A percentile compares a stretch with the other conserved stretches of the same genome.
Conservation (phyloP, 2,329 filamentous ascomycete species). For the Pezicula neosporulosa region DNA sequence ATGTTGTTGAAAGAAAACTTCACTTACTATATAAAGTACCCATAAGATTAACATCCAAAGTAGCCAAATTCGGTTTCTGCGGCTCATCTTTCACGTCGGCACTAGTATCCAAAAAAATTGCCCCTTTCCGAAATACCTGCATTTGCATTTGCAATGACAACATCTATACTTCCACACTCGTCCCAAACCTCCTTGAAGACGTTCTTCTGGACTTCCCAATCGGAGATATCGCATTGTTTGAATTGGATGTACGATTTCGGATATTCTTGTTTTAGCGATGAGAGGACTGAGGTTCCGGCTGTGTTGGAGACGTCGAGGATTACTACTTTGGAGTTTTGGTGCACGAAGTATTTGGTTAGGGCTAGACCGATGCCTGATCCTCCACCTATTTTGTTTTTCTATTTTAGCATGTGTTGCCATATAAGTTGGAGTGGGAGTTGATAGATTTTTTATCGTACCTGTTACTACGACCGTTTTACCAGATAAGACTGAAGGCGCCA, state of each 20-base stretch:
- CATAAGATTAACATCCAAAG: slow-evolving; percentile 19
- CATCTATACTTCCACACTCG: slow-evolving; percentile 21
- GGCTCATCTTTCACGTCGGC: slow-evolving; percentile 4
- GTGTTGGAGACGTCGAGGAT: slow-evolving; percentile 15
- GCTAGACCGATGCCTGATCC: slow-evolving; percentile 74
- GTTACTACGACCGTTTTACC: too few species aligned
- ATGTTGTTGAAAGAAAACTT: neutral
- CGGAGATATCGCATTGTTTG: slow-evolving; percentile 22
- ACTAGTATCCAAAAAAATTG: slow-evolving; percentile 9
- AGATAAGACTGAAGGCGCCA: too few species aligned
- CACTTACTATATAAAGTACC: slow-evolving; percentile 20
- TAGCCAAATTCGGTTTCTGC: slow-evolving; percentile 16
- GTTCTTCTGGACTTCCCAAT: slow-evolving; percentile 18
- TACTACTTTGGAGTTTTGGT: slow-evolving; percentile 6
- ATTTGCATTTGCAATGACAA: slow-evolving; percentile 28
- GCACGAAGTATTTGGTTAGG: slow-evolving; percentile 48
- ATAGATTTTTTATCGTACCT: too few species aligned
- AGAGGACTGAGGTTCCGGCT: slow-evolving; percentile 14
- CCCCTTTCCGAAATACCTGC: slow-evolving; percentile 18
- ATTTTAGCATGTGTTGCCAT: neutral
- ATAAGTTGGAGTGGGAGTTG: neutral
- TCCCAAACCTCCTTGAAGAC: slow-evolving; percentile 19
- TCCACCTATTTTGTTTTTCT: slow-evolving; percentile 61
- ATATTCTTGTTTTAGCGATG: slow-evolving; percentile 7
- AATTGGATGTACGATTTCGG: slow-evolving; percentile 12